Conservation (phyloP, 2,329 filamentous ascomycete species). For the Trichoderma gracile region DNA sequence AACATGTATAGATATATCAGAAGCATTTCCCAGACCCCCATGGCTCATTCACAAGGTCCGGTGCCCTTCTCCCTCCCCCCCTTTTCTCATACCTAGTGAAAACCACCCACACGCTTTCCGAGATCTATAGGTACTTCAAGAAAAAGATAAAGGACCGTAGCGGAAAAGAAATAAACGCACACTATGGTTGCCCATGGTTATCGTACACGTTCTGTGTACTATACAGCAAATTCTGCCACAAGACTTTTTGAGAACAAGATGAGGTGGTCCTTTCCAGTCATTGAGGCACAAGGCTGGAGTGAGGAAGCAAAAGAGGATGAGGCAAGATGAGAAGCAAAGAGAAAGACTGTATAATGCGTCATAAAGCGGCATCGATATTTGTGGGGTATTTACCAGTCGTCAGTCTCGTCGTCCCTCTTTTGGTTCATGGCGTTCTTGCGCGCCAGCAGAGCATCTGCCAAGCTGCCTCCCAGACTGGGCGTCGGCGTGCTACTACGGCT, state of each 20-base stretch:
- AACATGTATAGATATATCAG: conserved; percentile 11
- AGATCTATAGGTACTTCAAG: conserved; percentile 3
- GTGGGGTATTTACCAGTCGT: conserved; percentile 59
- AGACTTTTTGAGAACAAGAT: background rate
- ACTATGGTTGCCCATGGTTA: conserved; percentile 18
- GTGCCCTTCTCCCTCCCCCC: background rate
- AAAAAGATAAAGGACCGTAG: no score
- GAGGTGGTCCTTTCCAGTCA: conserved; percentile 1
- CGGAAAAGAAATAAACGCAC: background rate
- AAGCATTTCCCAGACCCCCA: conserved; percentile 6
- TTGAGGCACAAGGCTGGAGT: conserved; percentile 7
- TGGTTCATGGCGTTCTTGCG: conserved; percentile 72
- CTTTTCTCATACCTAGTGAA: background rate
- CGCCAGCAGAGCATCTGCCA: conserved; percentile 77
- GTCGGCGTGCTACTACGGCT: conserved; percentile 73
- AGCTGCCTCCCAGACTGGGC: conserved; percentile 68
- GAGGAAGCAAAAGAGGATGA: conserved; percentile 5
- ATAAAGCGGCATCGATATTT: conserved; percentile 14
- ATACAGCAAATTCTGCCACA: conserved; percentile 19
- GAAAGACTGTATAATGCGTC: conserved; percentile 25
- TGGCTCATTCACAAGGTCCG: background rate
- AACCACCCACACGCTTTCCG: conserved; percentile 10
- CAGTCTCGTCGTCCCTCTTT: conserved; percentile 66
- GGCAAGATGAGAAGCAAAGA: background rate
- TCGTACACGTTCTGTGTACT: conserved; percentile 22